Percentiles rank a stretch among this genome's conserved stretches.
Conservation (phyloP, 805 yeast species). For the Hanseniaspora thailandica region DNA sequence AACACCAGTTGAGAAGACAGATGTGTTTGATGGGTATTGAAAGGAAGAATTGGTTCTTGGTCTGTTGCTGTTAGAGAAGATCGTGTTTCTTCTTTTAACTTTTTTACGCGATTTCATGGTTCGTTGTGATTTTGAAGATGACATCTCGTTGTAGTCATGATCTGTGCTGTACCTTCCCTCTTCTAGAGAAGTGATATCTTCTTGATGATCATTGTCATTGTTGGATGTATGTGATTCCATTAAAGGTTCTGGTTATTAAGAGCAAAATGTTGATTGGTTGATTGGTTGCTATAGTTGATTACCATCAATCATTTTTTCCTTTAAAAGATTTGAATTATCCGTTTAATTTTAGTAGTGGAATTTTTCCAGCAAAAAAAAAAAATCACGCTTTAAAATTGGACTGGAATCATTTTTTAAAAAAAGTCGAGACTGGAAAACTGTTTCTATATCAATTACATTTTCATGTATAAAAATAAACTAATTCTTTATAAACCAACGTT, state of each 20-base stretch:
- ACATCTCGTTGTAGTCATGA: not conserved
- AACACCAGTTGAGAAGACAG: constrained; percentile 6
- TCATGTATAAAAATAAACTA: not conserved
- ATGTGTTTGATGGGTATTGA: constrained; percentile 11
- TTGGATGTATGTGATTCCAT: constrained; percentile 3
- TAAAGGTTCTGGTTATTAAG: not conserved
- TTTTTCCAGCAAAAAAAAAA: too few relatives aligned
- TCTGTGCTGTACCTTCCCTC: constrained; percentile 3
- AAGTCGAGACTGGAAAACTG: not conserved
- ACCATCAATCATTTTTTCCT: too few relatives aligned
- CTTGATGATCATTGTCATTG: not conserved
- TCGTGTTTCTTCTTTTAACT: not conserved
- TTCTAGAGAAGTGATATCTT: constrained; percentile 5
- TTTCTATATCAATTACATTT: too few relatives aligned
- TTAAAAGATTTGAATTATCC: too few relatives aligned
- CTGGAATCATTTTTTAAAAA: not conserved
- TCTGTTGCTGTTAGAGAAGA: not conserved
- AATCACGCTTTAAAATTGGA: too few relatives aligned
- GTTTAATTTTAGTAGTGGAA: too few relatives aligned
- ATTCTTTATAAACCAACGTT: constrained; percentile 14
- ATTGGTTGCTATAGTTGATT: too few relatives aligned
- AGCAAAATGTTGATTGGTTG: too few relatives aligned
- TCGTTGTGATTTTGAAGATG: not conserved
- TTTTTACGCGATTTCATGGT: constrained; percentile 1
- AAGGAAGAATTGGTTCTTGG: constrained; percentile 14